These are phyloP conservation scores for sorghum (Sorghum bicolor) DNA, from an alignment of 176 grass and related monocot species.

Conservation along the genomic window DNA sequence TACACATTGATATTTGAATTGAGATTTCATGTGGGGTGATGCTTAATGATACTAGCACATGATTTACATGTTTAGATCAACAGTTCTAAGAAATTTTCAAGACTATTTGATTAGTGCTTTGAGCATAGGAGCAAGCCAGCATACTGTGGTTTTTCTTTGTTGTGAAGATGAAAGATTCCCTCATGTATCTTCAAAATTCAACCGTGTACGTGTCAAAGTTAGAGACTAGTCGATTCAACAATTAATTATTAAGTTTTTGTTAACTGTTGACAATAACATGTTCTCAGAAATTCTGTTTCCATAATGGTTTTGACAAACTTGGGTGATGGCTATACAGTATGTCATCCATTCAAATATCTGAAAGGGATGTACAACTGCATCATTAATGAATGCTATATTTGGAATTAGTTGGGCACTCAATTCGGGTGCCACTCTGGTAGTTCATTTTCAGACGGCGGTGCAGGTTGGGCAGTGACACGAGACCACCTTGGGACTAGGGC, in stretches of 20 bases:
- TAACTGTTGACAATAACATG: not conserved
- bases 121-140: not conserved
- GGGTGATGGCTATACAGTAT: not conserved
- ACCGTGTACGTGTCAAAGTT: not conserved
- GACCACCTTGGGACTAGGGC: not conserved
- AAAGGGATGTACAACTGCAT: conserved; percentile 23
- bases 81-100: not conserved
- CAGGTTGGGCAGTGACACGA: not conserved
- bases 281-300: not conserved
- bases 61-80: not conserved
- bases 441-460: not conserved
- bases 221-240: not conserved
- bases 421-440: conserved; percentile 3
- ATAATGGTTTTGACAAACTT: not conserved
- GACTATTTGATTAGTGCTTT: not conserved
- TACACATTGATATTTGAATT: not conserved
- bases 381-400: conserved; percentile 3
- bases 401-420: conserved; percentile 45
- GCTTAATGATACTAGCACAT: not conserved
- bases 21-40: not conserved
- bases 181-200: not conserved
- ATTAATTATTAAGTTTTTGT: conserved; percentile 7
- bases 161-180: not conserved
- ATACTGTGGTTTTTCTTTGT: not conserved
- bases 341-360: conserved; percentile 3